Evolutionary conservation across 2,329 filamentous ascomycete species (phyloP), one percentile per base, ranked within the genome.

Genomic region (Cladosporium sp.): DNA sequence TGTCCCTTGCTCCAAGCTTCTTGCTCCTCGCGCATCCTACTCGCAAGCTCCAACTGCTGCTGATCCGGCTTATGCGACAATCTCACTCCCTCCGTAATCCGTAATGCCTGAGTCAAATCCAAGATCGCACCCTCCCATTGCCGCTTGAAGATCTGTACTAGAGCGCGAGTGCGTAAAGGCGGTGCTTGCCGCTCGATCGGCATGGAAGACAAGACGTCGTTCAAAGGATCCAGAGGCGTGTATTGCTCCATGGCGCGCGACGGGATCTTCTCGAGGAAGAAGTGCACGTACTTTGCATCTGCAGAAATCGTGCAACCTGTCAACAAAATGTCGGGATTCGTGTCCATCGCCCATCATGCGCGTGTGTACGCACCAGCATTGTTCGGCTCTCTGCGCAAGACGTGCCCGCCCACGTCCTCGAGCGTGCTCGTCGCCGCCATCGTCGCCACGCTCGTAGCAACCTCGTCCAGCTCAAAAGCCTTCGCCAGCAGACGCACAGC

Each of bases 181-280:
- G 91, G 87, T 1, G 83, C 85, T 64, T 92, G 88, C 44, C 81
- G 83, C 57, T 92, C 88, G 53, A 81, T 83, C 1, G 90, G 87
- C 23, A 85, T 79, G 49, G 87, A 84, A 14, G 81, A 79, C 66
- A 93, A 88, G 65, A 94, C 86, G 44, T 91, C 85, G 74, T 88
- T 82, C 69, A 96, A 77, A 4, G 88, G 83, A 62, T 85, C 80
- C 65, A 93, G 78, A 68, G 86, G 89, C 10, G 91, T 93, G 71
- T 85, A 88, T 72, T 91, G 86, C 40, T 88, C 89, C 75, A 95
- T 81, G 75, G 90, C 88, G 50, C 89, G 82, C 49, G 88, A 90
- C 1, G 91, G 90, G 29, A 95, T 93, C 84, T 94, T 95, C 78
- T 96, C 91, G 78, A 94, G 91, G 77, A 96, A 96, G 79, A 94